Conservation (phyloP, 495 filamentous ascomycete species). For the Neurospora pannonica region DNA sequence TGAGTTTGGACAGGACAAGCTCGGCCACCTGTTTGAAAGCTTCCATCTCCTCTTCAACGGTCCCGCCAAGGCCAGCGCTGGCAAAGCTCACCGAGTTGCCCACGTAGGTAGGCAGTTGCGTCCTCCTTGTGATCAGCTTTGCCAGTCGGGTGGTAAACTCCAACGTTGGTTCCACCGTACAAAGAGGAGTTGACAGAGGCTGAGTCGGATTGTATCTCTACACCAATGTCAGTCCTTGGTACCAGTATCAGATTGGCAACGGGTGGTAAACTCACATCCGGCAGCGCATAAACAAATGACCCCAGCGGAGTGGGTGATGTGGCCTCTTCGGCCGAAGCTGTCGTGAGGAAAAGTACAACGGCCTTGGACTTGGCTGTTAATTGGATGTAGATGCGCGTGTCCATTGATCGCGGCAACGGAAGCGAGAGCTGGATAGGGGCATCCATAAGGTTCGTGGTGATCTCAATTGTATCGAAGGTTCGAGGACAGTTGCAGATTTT, state of each 20-base stretch:
- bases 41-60: slow-evolving; percentile 92
- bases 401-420: slow-evolving; percentile 62
- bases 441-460: slow-evolving; percentile 7
- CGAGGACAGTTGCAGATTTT: neutral
- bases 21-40: slow-evolving; percentile 65
- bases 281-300: slow-evolving; percentile 88
- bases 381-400: slow-evolving; percentile 72
- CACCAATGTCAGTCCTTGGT: slow-evolving; percentile 1
- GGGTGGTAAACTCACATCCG: slow-evolving; percentile 52
- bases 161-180: slow-evolving; percentile 59
- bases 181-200: slow-evolving; percentile 70
- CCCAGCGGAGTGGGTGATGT: slow-evolving; percentile 48
- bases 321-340: slow-evolving; percentile 51
- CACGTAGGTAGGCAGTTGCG: slow-evolving; percentile 68
- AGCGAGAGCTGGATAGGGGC: slow-evolving; percentile 59
- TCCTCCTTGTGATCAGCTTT: slow-evolving; percentile 66
- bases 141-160: slow-evolving; percentile 82
- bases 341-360: slow-evolving; percentile 67
- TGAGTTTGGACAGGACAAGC: slow-evolving; percentile 51
- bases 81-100: slow-evolving; percentile 64
- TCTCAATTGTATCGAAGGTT: neutral
- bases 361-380: slow-evolving; percentile 59
- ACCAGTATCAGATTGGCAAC: neutral
- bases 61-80: slow-evolving; percentile 58
- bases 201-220: slow-evolving; percentile 49